Percentiles rank a stretch among this genome's conserved stretches.
Conservation (phyloP, 805 yeast genomes). For the Yamadazyma kitorensis region DNA sequence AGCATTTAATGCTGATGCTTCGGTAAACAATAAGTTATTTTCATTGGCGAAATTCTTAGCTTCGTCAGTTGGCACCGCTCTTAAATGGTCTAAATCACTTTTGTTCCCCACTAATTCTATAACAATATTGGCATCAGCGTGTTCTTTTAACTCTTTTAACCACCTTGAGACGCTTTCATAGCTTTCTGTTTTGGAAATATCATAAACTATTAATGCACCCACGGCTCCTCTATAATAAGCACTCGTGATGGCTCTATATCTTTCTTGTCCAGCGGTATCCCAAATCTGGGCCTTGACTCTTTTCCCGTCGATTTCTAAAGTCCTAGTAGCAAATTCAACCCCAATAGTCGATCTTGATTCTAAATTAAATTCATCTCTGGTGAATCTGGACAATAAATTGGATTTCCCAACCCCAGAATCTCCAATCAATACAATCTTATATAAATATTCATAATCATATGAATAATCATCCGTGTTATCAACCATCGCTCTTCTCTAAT, state of each 20-base stretch:
- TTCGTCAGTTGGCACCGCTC: conserved; percentile 98
- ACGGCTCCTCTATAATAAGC: conserved; percentile 98
- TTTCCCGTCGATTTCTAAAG: conserved; percentile 82
- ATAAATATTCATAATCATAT: conserved; percentile 83
- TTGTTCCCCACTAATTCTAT: conserved; percentile 93
- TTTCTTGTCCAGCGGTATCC: conserved; percentile 99
- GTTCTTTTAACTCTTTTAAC: conserved; percentile 86
- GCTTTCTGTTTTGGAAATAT: conserved; percentile 84
- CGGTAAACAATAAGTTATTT: conserved; percentile 88
- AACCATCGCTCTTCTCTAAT: conserved; percentile 19
- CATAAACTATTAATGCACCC: conserved; percentile 94
- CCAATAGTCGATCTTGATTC: conserved; percentile 96
- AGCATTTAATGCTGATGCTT: conserved; percentile 90
- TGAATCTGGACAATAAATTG: conserved; percentile 87
- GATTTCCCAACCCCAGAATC: conserved; percentile 98
- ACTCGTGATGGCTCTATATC: conserved; percentile 95
- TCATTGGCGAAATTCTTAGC: conserved; percentile 93
- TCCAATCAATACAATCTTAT: conserved; percentile 94
- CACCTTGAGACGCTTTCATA: conserved; percentile 85
- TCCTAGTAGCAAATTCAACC: conserved; percentile 96
- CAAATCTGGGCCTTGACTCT: conserved; percentile 89
- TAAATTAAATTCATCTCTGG: conserved; percentile 91
- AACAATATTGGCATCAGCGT: conserved; percentile 93
- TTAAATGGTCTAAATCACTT: conserved; percentile 82
- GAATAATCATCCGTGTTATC: conserved; percentile 46